A percentile compares a stretch with the other conserved stretches of the same genome.
These are phyloP conservation scores for Coniferiporia sulphurascens DNA, from an alignment of 1,284 basidiomycete species.

Conservation along the genomic window DNA sequence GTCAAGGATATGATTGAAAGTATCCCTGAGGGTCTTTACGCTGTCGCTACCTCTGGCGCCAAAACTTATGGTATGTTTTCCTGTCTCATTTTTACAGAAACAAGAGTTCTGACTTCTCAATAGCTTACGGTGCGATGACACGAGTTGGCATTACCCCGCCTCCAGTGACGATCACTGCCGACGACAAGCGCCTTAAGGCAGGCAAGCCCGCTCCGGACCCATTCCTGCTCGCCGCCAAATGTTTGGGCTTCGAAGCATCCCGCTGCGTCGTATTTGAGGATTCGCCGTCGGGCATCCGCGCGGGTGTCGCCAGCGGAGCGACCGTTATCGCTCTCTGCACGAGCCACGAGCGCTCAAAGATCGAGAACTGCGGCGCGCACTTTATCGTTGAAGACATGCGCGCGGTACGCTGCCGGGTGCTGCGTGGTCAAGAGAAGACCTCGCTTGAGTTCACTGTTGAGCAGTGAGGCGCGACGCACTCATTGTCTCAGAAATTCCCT, in stretches of 20 bases:
- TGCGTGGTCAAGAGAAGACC: slow-evolving; percentile 31
- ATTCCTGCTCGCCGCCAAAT: slow-evolving; percentile 70
- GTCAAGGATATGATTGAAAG: slow-evolving; percentile 65
- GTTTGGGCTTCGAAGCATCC: slow-evolving; percentile 57
- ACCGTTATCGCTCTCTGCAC: slow-evolving; percentile 76
- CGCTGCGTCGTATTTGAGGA: slow-evolving; percentile 73
- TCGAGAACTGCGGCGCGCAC: slow-evolving; percentile 63
- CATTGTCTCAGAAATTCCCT: no score
- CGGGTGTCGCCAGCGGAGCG: slow-evolving; percentile 68
- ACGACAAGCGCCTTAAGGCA: slow-evolving; percentile 44
- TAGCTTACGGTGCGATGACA: slow-evolving; percentile 66
- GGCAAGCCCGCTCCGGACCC: slow-evolving; percentile 66
- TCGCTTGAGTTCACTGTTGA: background rate
- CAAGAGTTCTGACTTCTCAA: slow-evolving; percentile 14
- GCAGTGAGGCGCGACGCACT: background rate
- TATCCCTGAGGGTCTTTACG: slow-evolving; percentile 63
- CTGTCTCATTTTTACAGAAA: slow-evolving; percentile 15
- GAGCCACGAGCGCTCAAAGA: slow-evolving; percentile 51
- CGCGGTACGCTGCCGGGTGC: slow-evolving; percentile 26
- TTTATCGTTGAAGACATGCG: slow-evolving; percentile 50
- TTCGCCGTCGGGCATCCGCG: slow-evolving; percentile 69
- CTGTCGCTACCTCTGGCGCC: slow-evolving; percentile 74
- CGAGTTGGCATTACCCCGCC: slow-evolving; percentile 72
- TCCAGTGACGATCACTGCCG: slow-evolving; percentile 71
- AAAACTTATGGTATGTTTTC: slow-evolving; percentile 56